These are phyloP conservation scores for Gynostemma pentaphyllum DNA, from an alignment of 306 rosid genomes.

Conservation along the genomic window DNA sequence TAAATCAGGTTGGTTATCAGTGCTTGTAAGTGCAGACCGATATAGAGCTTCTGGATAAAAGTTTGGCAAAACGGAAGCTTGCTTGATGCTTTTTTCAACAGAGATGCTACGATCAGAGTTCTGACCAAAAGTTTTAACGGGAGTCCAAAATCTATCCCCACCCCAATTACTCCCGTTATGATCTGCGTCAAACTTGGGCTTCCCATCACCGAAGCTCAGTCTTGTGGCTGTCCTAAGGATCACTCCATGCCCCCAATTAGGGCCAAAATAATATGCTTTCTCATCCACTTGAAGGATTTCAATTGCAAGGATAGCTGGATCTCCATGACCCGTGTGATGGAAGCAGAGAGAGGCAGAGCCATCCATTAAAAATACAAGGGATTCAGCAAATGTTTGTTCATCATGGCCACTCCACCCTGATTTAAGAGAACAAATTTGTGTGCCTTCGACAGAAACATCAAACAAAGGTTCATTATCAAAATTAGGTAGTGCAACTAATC, in stretches of 20 bases:
- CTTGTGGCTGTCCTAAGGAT: constrained; percentile 72
- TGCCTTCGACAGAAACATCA: constrained; percentile 85
- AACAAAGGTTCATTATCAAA: constrained; percentile 61
- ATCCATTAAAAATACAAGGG: constrained; percentile 49
- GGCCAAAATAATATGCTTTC: constrained; percentile 48
- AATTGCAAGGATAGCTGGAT: constrained; percentile 87
- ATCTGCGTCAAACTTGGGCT: constrained; percentile 64
- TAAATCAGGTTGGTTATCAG: constrained; percentile 49
- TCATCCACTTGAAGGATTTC: constrained; percentile 85
- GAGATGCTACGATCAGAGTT: constrained; percentile 51
- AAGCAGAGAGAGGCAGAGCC: constrained; percentile 76
- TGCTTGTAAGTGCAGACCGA: constrained; percentile 58
- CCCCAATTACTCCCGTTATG: constrained; percentile 52
- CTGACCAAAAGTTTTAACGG: constrained; percentile 37
- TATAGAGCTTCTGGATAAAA: constrained; percentile 84
- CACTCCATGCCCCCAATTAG: constrained; percentile 40
- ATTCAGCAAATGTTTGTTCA: constrained; percentile 70
- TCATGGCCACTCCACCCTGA: constrained; percentile 76
- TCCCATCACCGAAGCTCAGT: constrained; percentile 68
- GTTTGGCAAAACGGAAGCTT: constrained; percentile 60
- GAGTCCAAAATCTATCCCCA: constrained; percentile 85
- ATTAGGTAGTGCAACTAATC: constrained; percentile 33
- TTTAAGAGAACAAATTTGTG: constrained; percentile 60
- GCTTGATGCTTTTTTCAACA: constrained; percentile 50
- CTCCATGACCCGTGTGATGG: constrained; percentile 97